Percentiles rank a stretch among this genome's conserved stretches.
These are phyloP conservation scores for Chenopodium album DNA, from an alignment of 148 eudicot species.

Conservation along the genomic window DNA sequence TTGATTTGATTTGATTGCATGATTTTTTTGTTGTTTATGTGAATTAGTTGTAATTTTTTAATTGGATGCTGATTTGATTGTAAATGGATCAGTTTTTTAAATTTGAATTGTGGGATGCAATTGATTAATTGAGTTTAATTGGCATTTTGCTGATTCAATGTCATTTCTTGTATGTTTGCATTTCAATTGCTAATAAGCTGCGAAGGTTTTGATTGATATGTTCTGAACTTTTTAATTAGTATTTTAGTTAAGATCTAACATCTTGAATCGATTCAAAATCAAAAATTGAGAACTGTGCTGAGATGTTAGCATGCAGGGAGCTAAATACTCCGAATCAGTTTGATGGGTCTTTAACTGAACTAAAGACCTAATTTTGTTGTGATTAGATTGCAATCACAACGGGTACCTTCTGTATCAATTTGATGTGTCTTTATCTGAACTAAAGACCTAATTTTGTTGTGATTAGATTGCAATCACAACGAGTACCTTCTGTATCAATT, in stretches of 20 bases:
- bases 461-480: too few relatives aligned
- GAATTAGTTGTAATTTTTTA: background rate
- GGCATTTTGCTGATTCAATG: background rate
- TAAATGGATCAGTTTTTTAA: background rate
- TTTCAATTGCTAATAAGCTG: background rate
- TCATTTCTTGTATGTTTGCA: background rate
- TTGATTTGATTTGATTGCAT: background rate
- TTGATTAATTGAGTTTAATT: background rate
- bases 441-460: too few relatives aligned
- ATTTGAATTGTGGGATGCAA: background rate
- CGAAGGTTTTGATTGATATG: background rate
- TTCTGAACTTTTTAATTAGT: background rate
- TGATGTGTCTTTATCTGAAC: too few relatives aligned
- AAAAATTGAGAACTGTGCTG: background rate
- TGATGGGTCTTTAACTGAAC: too few relatives aligned
- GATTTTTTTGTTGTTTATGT: background rate
- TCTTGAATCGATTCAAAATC: background rate
- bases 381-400: too few relatives aligned
- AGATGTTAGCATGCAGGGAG: background rate
- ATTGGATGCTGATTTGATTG: background rate
- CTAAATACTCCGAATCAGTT: background rate
- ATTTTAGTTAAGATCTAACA: slow-evolving; percentile 2
- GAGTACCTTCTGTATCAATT: too few relatives aligned
- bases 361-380: too few relatives aligned
- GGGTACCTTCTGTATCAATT: too few relatives aligned